Base-by-base conservation (phyloP, 306 rosid species). In the Cicer judaicum region DNA sequence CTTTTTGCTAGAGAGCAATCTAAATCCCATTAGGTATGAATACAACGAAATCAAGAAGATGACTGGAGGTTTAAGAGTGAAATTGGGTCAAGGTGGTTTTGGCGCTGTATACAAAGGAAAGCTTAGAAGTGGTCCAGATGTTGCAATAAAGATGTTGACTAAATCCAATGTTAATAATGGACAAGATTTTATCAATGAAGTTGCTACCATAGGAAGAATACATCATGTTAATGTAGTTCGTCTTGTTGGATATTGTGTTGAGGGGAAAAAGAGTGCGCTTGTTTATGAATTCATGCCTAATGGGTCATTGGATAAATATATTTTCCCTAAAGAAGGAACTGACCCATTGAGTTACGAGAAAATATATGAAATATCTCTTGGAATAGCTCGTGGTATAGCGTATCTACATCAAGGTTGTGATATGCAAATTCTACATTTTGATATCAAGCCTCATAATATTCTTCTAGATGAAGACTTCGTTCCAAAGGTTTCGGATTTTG, bases 391-490 rank as follows among this genome's bases (percentile, higher is more conserved):
- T 6, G 70, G 70, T 8, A 42, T 64, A 16, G 53, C 52, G 6
- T 64, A 64, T 64, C 29, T 64, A 11, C 70, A 64, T 64, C 70
- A 64, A 64, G 70, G 70, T 1, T 64, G 70, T 64, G 53, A 64
- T 7, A 64, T 64, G 70, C 70, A 64, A 64, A 64, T 64, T 64
- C 48, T 64, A 16, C 70, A 64, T 64, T 64, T 64, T 42, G 70
- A 64, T 2, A 64, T 64, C 39, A 64, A 64, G 36, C 70, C 70
- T 2, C 70, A 64, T 64, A 64, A 64, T 19, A 64, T 64, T 2
- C 70, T 64, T 42, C 53, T 64, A 10, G 70, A 64, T 44, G 8
- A 42, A 0, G 47, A 64, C 6, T 64, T 64, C 10, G 3, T 42
- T 7, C 52, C 70, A 2, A 64, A 64, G 6, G 70, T 64, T 41